Evolutionary conservation across 2,329 filamentous ascomycete genomes (phyloP).

Genomic region (Aspergillus sp.): DNA sequence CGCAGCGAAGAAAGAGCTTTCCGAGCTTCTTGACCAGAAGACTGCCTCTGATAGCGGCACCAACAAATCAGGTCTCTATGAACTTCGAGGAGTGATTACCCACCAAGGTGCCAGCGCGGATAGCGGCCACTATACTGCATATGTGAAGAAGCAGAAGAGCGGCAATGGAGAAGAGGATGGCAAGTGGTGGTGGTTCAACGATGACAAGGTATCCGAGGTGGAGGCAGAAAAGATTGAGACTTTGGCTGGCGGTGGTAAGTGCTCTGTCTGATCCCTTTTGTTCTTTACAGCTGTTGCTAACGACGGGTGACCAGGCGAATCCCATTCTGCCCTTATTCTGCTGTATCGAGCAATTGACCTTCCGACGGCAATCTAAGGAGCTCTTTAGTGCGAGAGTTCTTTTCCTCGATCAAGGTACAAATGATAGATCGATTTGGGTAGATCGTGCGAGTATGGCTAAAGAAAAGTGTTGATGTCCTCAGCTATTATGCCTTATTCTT

Average conservation of each 20-base stretch:
- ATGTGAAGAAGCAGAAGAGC: constrained; percentile 88
- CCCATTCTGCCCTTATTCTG: constrained; percentile 51
- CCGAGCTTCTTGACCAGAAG: constrained; percentile 71
- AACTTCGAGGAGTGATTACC: constrained; percentile 89
- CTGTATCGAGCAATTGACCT: constrained; percentile 52
- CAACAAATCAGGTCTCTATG: constrained; percentile 93
- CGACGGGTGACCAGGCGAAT: constrained; percentile 39
- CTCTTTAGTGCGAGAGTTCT: background rate
- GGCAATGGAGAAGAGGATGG: constrained; percentile 77
- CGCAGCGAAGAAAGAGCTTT: constrained; percentile 82
- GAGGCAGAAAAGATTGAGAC: constrained; percentile 86
- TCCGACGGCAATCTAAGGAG: constrained; percentile 39
- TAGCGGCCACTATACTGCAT: constrained; percentile 96
- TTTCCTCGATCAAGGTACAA: background rate
- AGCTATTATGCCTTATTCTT: background rate
- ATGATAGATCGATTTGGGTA: background rate
- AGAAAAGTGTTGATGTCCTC: background rate
- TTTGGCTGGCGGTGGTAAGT: constrained; percentile 78
- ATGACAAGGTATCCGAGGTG: constrained; percentile 94
- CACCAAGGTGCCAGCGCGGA: constrained; percentile 96
- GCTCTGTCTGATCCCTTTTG: background rate
- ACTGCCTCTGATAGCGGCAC: constrained; percentile 75
- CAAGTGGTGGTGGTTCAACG: constrained; percentile 99
- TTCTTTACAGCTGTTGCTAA: constrained; percentile 16
- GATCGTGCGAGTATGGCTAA: constrained; percentile 4